Evolutionary conservation across 1,139 yeast species (phyloP), one percentile per base, ranked within the genome.

Genomic region (Hyphopichia buzzinii): DNA sequence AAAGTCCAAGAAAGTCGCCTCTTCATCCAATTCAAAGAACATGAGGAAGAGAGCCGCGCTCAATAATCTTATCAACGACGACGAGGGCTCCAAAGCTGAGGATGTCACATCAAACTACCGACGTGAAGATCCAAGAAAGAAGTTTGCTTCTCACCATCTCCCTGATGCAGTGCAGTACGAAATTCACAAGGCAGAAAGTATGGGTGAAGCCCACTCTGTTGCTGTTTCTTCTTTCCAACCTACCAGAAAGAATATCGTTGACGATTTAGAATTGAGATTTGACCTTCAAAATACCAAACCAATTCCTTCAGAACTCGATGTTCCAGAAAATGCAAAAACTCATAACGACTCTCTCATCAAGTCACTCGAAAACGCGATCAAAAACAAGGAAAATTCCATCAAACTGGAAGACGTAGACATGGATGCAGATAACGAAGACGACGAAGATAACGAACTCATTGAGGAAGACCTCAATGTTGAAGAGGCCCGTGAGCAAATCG

Each of bases 241-340:
- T 2, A 61, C 72, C 14, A 67, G 59, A 42, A 66, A 60, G 41
- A 58, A 60, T 33, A 59, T 67, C 23, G 66, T 59, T 8, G 67
- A 62, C 33, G 77, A 71, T 40, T 55, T 67, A 39, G 42, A 54
- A 4, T 50, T 71, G 23, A 53, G 54, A 28, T 71, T 70, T 39
- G 73, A 71, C 41, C 46, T 71, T n/a, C 76, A 70, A 39, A 61
- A 64, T 35, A 37, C 57, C 6, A 62, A 57, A 36, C 75, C 75
- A 2, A 19, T 36, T 2, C 66, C 72, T 1, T 39, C 47, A 12
- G 39, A 42, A 12, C 49, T 65, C 15, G 22, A 33, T 17, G 43
- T 66, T 7, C 73, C 74, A 1, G 55, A 52, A 27, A 68, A 68
- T 48, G 56, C 71, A 2, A 39, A 32, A 14, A 17, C 31, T 2